Conservation (phyloP, 495 filamentous ascomycete genomes). For the Penicillium psychrofluorescens region DNA sequence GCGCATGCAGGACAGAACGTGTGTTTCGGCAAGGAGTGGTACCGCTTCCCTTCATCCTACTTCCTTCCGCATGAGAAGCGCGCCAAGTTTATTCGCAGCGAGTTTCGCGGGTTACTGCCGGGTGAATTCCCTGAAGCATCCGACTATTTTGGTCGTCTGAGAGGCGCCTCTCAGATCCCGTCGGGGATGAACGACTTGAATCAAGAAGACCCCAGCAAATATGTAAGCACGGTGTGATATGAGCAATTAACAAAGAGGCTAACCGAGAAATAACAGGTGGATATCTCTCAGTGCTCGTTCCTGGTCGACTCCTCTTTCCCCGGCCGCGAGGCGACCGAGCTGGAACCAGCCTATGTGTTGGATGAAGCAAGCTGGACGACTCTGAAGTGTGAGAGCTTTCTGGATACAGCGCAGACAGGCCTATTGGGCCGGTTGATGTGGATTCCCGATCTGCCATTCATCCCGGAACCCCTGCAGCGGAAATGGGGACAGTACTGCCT, state of each 20-base stretch:
- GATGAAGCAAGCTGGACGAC: constrained; percentile 66
- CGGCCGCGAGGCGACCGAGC: constrained; percentile 38
- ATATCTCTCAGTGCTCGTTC: constrained; percentile 69
- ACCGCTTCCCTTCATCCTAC: constrained; percentile 92
- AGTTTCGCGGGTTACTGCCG: constrained; percentile 83
- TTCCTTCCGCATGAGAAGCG: constrained; percentile 72
- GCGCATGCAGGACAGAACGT: constrained; percentile 56
- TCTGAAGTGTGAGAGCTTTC: constrained; percentile 65
- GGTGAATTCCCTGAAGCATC: constrained; percentile 77
- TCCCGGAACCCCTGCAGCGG: constrained; percentile 62
- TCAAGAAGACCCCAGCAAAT: constrained; percentile 78
- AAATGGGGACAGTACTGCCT: constrained; percentile 83
- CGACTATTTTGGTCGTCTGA: constrained; percentile 52
- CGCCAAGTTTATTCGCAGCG: constrained; percentile 82
- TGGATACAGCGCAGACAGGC: constrained; percentile 70
- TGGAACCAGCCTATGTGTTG: constrained; percentile 69
- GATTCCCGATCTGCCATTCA: constrained; percentile 65
- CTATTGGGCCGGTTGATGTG: constrained; percentile 74
- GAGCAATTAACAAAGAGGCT: not conserved
- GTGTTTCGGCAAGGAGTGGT: constrained; percentile 97
- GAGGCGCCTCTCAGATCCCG: constrained; percentile 74
- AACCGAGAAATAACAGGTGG: constrained; percentile 40
- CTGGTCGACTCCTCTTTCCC: constrained; percentile 84
- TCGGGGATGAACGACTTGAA: constrained; percentile 91
- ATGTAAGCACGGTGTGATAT: constrained; percentile 44